Conservation (phyloP, 208 protist species). For the Willaertia magna region DNA sequence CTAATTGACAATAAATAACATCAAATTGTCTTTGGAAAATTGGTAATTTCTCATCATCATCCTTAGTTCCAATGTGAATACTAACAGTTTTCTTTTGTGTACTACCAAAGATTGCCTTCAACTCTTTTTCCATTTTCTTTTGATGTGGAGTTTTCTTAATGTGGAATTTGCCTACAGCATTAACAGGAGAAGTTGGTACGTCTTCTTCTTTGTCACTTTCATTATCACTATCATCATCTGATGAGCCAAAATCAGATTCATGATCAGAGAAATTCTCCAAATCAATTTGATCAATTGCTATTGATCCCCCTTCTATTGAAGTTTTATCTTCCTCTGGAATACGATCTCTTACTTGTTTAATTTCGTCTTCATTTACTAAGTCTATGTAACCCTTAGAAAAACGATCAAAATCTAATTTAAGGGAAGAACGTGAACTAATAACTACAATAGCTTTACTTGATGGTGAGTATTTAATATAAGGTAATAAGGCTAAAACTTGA, state of each 20-base stretch:
- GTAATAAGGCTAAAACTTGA: background rate
- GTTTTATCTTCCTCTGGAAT: background rate
- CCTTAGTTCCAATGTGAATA: background rate
- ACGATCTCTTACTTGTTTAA: background rate
- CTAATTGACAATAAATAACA: background rate
- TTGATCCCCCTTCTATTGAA: background rate
- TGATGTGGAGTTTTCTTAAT: background rate
- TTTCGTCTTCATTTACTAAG: no score
- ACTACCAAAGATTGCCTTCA: background rate
- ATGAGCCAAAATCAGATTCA: background rate
- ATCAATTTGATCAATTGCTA: background rate
- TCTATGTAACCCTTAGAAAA: background rate
- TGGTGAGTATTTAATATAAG: background rate
- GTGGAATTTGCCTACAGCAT: background rate
- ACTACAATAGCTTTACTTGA: background rate
- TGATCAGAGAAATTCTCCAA: background rate
- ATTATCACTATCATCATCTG: background rate
- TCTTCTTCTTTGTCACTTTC: background rate
- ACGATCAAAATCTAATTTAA: background rate
- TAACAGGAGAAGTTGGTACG: background rate
- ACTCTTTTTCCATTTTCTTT: background rate
- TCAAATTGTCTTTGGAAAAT: background rate
- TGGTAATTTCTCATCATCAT: background rate
- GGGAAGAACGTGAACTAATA: background rate
- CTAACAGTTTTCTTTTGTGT: background rate